Evolutionary conservation across 768 basidiomycete species (phyloP).

Genomic region (Paxillus involutus): DNA sequence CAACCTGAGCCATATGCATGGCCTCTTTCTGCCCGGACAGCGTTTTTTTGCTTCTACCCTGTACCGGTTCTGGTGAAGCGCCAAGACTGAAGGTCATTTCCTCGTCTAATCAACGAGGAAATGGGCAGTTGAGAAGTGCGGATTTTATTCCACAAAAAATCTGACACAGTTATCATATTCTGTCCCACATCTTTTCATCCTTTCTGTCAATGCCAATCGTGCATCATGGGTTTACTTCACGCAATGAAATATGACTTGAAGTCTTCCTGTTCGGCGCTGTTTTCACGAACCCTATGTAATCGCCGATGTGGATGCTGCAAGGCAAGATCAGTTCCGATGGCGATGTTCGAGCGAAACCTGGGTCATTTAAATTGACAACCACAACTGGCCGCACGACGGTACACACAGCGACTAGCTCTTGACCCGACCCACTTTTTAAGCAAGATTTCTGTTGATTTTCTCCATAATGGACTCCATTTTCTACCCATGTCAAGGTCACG

Average conservation of each 20-base stretch:
- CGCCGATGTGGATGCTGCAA: background rate
- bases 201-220: background rate
- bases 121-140: slow-evolving; percentile 49
- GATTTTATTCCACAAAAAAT: slow-evolving; percentile 27
- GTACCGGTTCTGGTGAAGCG: slow-evolving; percentile 81
- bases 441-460: background rate
- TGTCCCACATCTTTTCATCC: slow-evolving; percentile 29
- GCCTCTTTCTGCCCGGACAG: slow-evolving; percentile 83
- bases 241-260: background rate
- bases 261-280: background rate
- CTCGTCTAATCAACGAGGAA: slow-evolving; percentile 55
- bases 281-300: too few species aligned
- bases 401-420: too few species aligned
- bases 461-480: background rate
- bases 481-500: slow-evolving; percentile 1
- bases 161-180: slow-evolving; percentile 35
- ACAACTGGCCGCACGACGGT: too few species aligned
- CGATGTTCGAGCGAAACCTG: background rate
- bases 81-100: slow-evolving; percentile 53
- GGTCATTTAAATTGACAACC: too few species aligned
- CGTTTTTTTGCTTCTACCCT: slow-evolving; percentile 53
- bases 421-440: too few species aligned
- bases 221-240: background rate
- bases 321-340: background rate
- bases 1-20: slow-evolving; percentile 21